Base-by-base conservation (phyloP, 176 grass and related monocot species). In the Rhynchospora pubera region DNA sequence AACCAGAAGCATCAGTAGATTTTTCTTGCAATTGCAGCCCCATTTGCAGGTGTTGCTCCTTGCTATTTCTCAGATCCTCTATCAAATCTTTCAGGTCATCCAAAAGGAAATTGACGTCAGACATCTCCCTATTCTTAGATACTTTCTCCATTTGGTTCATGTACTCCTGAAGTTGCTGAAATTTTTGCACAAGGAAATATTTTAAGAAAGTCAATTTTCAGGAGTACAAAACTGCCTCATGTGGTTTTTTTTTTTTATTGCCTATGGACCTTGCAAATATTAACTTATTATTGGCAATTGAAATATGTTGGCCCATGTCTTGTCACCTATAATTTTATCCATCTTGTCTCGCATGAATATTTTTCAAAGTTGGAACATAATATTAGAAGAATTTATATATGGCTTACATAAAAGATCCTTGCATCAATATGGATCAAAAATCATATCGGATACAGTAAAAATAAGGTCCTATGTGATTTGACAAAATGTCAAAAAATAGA, bases 41-140 rank as follows among this genome's bases (percentile, higher is more conserved):
- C 7, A 66, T 85, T n/a, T 93, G 90, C 15, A 86, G 59, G 77
- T 80, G 80, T 87, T 91, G 78, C 79, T 85, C 86, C 70, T 90
- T 86, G 74, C 65, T 84, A 82, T 83, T 88, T 56, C 91, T 91
- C 39, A 91, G 85, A 74, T 95, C 92, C 58, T 93, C 93, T 62
- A 95, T 93, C 87, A 99, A 90, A 86, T 89, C 93, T 13, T 90
- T 93, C 47, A 99, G 82, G 9, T 99, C 91, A 56, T 99, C 89
- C 67, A 95, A 79, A 47, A 91, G 79, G 65, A 81, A 99, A 63
- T 65, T 88, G 63, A 87, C 83, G 85, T 88, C 91, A 77, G 87
- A 93, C 79, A 84, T 87, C 28, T 84, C 91, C 76, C 23, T 87
- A 84, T 85, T 77, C 66, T 85, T 76, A 70, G 83, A 52, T 64